Evolutionary conservation across 495 filamentous ascomycete genomes (phyloP).

Genomic region (Penicillium psychrofluorescens): DNA sequence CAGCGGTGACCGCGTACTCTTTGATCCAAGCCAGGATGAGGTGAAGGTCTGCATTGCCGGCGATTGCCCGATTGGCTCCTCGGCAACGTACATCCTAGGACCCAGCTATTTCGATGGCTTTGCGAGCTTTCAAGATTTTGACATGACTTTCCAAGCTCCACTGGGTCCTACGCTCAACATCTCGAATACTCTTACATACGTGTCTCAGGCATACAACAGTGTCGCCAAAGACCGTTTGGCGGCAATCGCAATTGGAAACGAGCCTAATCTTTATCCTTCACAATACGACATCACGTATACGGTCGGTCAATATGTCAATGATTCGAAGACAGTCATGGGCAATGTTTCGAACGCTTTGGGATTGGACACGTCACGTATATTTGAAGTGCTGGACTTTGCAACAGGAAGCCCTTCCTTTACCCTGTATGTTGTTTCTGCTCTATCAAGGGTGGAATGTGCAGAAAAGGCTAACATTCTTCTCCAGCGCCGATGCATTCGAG

Average conservation of each 20-base stretch:
- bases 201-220: conserved; percentile 7
- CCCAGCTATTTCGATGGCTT: conserved; percentile 15
- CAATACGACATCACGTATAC: neutral
- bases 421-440: neutral
- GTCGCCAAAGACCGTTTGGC: conserved; percentile 10
- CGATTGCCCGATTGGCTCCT: neutral
- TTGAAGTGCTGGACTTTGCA: no score
- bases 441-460: no score
- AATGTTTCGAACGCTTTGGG: no score
- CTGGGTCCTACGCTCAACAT: neutral
- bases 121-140: conserved; percentile 5
- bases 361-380: no score
- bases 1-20: conserved; percentile 8
- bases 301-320: conserved; percentile 5
- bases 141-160: conserved; percentile 18
- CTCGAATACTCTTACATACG: conserved; percentile 6
- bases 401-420: neutral
- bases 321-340: neutral
- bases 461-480: no score
- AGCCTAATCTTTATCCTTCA: conserved; percentile 9
- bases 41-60: conserved; percentile 1
- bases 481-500: conserved; percentile 3
- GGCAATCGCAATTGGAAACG: conserved; percentile 20
- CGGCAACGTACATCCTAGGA: conserved; percentile 8
- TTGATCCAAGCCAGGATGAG: conserved; percentile 6